Conservation (phyloP, 208 protist species). For the Vickermania ingenoplastis region DNA sequence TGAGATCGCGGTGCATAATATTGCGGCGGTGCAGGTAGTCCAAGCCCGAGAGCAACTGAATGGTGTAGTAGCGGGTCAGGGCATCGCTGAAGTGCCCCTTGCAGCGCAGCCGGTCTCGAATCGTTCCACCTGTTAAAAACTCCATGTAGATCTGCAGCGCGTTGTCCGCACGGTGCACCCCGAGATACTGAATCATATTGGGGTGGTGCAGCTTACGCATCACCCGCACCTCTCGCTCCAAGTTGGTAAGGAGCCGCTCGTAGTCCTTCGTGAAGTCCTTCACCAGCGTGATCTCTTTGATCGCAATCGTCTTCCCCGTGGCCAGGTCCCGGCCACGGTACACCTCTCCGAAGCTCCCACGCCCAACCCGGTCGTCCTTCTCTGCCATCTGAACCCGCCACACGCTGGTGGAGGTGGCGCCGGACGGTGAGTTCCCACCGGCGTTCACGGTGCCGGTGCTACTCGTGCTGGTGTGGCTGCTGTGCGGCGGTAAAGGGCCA, state of each 20-base stretch:
- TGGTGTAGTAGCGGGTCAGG: conserved; percentile 54
- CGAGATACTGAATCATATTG: conserved; percentile 87
- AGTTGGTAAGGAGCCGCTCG: conserved; percentile 60
- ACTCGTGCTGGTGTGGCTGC: not conserved
- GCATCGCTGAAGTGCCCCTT: conserved; percentile 67
- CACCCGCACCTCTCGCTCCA: conserved; percentile 88
- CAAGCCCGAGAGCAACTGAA: conserved; percentile 78
- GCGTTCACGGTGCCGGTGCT: not conserved
- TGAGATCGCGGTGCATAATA: conserved; percentile 89
- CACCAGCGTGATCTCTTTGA: conserved; percentile 80
- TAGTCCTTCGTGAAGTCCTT: conserved; percentile 73
- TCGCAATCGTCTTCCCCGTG: conserved; percentile 59
- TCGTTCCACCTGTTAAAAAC: conserved; percentile 79
- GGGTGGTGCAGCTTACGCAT: conserved; percentile 88
- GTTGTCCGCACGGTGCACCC: conserved; percentile 53
- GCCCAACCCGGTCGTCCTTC: conserved; percentile 55
- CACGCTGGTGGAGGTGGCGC: not conserved
- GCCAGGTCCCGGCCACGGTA: conserved; percentile 70
- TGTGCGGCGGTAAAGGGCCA: not conserved
- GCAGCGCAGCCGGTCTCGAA: conserved; percentile 39
- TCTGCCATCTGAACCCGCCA: conserved; percentile 24
- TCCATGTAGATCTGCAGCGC: conserved; percentile 89
- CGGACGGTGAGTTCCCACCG: not conserved
- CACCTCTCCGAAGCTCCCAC: conserved; percentile 77
- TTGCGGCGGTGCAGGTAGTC: conserved; percentile 78